These are phyloP conservation scores for Cucurbita argyrosperma DNA, from an alignment of 306 rosid genomes.

Conservation along the genomic window DNA sequence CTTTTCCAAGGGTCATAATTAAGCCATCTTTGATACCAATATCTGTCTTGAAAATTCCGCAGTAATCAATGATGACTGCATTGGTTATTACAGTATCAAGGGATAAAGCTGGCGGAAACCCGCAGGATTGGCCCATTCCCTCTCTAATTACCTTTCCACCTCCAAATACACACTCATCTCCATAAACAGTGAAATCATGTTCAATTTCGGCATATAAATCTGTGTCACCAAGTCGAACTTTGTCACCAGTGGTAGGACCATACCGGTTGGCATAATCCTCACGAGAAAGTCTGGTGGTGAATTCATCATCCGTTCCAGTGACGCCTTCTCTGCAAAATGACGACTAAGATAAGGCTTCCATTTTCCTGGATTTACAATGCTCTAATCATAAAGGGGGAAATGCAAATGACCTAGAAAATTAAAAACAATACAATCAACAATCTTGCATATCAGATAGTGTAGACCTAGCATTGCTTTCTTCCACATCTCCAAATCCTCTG, in stretches of 20 bases:
- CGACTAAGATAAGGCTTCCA: slow-evolving; percentile 19
- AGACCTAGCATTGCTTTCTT: slow-evolving; percentile 56
- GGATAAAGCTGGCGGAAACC: slow-evolving; percentile 22
- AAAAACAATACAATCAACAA: slow-evolving; percentile 10
- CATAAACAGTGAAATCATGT: slow-evolving; percentile 54
- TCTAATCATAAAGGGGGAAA: slow-evolving; percentile 10
- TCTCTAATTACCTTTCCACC: slow-evolving; percentile 93
- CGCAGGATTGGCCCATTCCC: slow-evolving; percentile 83
- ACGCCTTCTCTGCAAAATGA: slow-evolving; percentile 69
- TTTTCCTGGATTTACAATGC: background rate
- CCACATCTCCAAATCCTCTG: slow-evolving; percentile 31
- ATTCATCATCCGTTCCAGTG: slow-evolving; percentile 31
- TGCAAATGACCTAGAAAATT: background rate
- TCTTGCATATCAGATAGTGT: slow-evolving; percentile 6
- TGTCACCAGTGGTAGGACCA: slow-evolving; percentile 86
- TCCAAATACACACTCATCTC: slow-evolving; percentile 91
- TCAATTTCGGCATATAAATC: slow-evolving; percentile 75
- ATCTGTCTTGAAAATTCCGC: slow-evolving; percentile 82
- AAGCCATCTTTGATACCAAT: slow-evolving; percentile 60
- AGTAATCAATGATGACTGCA: slow-evolving; percentile 66
- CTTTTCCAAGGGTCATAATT: slow-evolving; percentile 55
- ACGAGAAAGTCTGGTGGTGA: slow-evolving; percentile 35
- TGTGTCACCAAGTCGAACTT: slow-evolving; percentile 88
- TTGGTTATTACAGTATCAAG: slow-evolving; percentile 84
- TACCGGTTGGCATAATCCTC: slow-evolving; percentile 73